Base-by-base conservation (phyloP, 2,329 filamentous ascomycete genomes). In the Beauveria varroae region DNA sequence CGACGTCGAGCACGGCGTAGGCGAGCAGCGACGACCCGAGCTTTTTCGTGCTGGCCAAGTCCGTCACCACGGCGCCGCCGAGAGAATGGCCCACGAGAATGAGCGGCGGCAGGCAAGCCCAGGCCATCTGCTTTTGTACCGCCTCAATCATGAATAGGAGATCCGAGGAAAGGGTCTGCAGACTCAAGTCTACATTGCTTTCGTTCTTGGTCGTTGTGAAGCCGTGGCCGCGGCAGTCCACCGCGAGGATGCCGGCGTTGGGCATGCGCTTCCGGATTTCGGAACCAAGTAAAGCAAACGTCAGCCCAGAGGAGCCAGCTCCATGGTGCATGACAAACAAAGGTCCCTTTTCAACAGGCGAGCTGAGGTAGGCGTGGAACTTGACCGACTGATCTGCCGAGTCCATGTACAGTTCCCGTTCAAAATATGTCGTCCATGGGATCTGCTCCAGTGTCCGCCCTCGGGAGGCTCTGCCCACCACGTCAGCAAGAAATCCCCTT, bases 241-340 rank as follows among this genome's bases (percentile, higher is more conserved):
- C 73, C 3, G 91, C 91, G 22, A 99, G 81, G 46, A 98, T 83
- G 1, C 95, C 96, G 3, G 93, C 90, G 7, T 85, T 80, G 0
- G 95, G 91, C 47, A 96, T 79, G 7, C 85, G 80, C 71, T 88
- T 90, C 58, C 87, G 84, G 64, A 98, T 86, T 71, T 96, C 89
- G 50, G 85, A 81, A 2, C 88, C 86, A 63, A 96, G 86, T 4
- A 91, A 81, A 5, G 93, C 93, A 75, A 98, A 99, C 2, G 92
- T 96, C 62, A 98, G 83, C 7, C 90, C 96, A 0, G 93, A 96
- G 4, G 93, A 96, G 18, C 95, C 95, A 46, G 91, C 95, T 44
- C 95, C 95, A 75, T 99, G 95, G 71, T 99, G 95, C 75, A 90
- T 91, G 63, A 98, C 88, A 73, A 99, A 93, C 5, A 99, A 79